Evolutionary conservation across 2,329 filamentous ascomycete genomes (phyloP), one percentile per base, ranked within the genome.

Genomic region (Coniochaeta sp.): DNA sequence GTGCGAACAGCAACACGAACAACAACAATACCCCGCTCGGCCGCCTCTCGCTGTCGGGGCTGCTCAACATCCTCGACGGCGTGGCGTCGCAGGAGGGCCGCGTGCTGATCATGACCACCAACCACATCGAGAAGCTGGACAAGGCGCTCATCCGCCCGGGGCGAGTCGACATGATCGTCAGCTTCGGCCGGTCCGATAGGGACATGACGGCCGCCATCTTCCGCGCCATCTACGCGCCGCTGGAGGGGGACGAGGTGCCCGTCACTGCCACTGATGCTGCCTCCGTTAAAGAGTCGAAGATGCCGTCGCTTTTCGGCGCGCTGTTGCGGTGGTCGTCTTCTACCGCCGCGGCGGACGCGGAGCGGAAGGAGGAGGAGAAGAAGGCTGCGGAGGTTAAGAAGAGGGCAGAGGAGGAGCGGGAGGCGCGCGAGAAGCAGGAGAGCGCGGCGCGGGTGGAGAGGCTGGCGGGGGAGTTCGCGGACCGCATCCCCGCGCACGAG

Each of bases 31-130:
- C 61, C 30, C 65, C 61, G 24, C 30, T 56, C 24, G 67, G 71
- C 1, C 73, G 79, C 4, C 73, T 95, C 52, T 90, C 89, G 0
- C 80, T 95, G 1, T 91, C 89, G 0, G 89, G 89, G 0, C 78
- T 95, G 2, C 83, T 95, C 55, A 95, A 95, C 72, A 88, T 90
- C 55, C 86, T 95, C 44, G 90, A 96, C 65, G 89, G 91, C 42
- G 84, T 87, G 7, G 83, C 83, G 19, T 85, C 83, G 9, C 82
- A 86, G 63, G 84, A 87, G 67, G 83, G 84, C 7, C 80, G 83
- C n/a, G 77, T 86, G 5, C 76, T 87, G 16, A 81, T 87, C 70
- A 87, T 86, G 84, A 87, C 84, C 2, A 86, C 84, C n/a, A 87
- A 87, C 65, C 82, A 86, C 68, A 59, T 84, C 0, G 82, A 86